Evolutionary conservation across 768 basidiomycete species (phyloP).

Genomic region (Rhizopogon sp.): DNA sequence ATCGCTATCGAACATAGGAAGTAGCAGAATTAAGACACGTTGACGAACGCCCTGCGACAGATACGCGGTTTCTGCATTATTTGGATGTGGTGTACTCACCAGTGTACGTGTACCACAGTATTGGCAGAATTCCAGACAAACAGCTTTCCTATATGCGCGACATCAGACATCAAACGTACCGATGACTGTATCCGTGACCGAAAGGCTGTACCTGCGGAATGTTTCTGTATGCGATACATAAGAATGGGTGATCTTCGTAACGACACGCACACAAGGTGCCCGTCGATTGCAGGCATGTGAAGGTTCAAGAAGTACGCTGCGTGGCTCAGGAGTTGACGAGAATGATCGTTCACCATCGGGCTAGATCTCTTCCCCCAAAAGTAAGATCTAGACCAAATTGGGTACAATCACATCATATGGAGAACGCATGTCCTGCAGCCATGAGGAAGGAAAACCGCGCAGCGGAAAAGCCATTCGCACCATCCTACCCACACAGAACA

Average conservation of each 20-base stretch:
- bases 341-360: background rate
- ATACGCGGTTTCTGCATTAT: no score
- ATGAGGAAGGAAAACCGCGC: background rate
- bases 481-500: background rate
- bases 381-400: background rate
- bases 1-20: no score
- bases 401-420: background rate
- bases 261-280: background rate
- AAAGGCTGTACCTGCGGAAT: no score
- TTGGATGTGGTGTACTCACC: no score
- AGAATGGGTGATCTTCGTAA: background rate
- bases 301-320: background rate
- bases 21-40: no score
- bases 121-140: background rate
- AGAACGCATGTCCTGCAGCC: background rate
- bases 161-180: background rate
- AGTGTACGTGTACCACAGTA: background rate
- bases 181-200: background rate
- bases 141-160: background rate
- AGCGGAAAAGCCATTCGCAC: background rate
- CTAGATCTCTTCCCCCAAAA: background rate
- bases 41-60: no score
- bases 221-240: background rate
- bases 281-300: background rate
- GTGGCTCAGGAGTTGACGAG: background rate